These are phyloP conservation scores for Ceratobasidium sp. DNA, from an alignment of 1,284 basidiomycete species.

Conservation along the genomic window DNA sequence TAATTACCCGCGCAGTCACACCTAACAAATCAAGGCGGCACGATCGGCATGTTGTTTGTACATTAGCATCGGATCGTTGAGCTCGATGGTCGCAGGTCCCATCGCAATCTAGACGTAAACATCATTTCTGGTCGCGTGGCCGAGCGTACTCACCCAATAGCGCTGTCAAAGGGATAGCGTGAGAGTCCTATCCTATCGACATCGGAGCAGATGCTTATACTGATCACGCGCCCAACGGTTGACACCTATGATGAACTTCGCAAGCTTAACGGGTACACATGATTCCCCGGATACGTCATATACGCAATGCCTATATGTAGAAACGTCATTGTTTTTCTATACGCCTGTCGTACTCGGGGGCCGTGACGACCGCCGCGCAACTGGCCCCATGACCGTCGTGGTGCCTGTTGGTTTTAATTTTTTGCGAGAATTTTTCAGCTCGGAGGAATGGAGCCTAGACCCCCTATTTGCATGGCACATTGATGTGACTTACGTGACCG, in stretches of 20 bases:
- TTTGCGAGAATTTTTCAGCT: background rate
- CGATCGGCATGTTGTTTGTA: background rate
- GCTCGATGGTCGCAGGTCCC: background rate
- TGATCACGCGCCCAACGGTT: background rate
- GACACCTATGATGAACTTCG: constrained; percentile 37
- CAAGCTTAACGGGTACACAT: constrained; percentile 29
- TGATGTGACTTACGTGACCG: constrained; percentile 12
- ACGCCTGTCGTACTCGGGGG: background rate
- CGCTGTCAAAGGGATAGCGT: background rate
- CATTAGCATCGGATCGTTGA: background rate
- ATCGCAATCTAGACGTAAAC: background rate
- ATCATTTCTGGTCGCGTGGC: background rate
- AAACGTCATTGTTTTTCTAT: constrained; percentile 21
- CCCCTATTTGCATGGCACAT: constrained; percentile 8
- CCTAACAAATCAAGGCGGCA: background rate
- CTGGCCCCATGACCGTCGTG: constrained; percentile 7
- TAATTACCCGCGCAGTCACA: background rate
- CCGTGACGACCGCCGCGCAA: constrained; percentile 17
- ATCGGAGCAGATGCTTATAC: background rate
- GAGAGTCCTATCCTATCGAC: background rate
- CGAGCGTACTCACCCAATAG: background rate
- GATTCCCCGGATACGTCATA: constrained; percentile 39
- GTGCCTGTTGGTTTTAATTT: background rate
- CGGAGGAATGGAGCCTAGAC: constrained; percentile 15
- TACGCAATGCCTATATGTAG: constrained; percentile 1